Conservation (phyloP, 2,329 filamentous ascomycete species). For the Cytospora piceae region DNA sequence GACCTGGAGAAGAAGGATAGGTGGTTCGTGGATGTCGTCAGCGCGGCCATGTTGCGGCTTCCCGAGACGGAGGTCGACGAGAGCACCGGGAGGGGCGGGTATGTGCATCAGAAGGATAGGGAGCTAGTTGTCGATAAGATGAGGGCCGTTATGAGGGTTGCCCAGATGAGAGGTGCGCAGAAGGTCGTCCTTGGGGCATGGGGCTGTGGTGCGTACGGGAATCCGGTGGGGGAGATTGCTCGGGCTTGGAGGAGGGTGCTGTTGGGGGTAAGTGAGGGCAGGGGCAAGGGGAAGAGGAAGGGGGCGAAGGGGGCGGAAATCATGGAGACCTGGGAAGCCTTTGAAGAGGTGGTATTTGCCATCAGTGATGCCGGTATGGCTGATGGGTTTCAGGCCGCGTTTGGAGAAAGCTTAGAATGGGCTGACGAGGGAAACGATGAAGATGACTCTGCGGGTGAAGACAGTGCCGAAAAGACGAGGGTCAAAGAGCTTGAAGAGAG, state of each 20-base stretch:
- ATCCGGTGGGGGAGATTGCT: constrained; percentile 63
- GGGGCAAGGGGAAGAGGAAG: constrained; percentile 15
- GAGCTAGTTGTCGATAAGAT: constrained; percentile 59
- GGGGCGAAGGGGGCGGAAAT: background rate
- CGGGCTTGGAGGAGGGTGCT: constrained; percentile 55
- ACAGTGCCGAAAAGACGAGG: background rate
- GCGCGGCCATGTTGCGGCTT: constrained; percentile 61
- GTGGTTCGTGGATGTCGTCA: constrained; percentile 63
- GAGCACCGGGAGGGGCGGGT: constrained; percentile 40
- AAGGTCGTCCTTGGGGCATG: constrained; percentile 64
- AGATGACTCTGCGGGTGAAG: constrained; percentile 30
- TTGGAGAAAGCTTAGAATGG: constrained; percentile 45
- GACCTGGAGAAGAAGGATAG: constrained; percentile 50
- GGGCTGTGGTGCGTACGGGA: constrained; percentile 67
- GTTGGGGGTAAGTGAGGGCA: constrained; percentile 37
- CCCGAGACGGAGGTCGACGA: constrained; percentile 54
- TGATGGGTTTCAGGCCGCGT: constrained; percentile 52
- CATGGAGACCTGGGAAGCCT: constrained; percentile 44
- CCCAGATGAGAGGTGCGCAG: constrained; percentile 47
- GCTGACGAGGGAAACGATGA: constrained; percentile 35
- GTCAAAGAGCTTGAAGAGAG: background rate
- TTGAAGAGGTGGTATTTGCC: constrained; percentile 62
- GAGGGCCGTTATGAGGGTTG: constrained; percentile 58
- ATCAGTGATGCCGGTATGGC: constrained; percentile 58
- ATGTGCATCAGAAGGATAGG: constrained; percentile 51